Evolutionary conservation across 1,284 basidiomycete genomes (phyloP), one percentile per base, ranked within the genome.

Genomic region (Takashimella tepidaria): DNA sequence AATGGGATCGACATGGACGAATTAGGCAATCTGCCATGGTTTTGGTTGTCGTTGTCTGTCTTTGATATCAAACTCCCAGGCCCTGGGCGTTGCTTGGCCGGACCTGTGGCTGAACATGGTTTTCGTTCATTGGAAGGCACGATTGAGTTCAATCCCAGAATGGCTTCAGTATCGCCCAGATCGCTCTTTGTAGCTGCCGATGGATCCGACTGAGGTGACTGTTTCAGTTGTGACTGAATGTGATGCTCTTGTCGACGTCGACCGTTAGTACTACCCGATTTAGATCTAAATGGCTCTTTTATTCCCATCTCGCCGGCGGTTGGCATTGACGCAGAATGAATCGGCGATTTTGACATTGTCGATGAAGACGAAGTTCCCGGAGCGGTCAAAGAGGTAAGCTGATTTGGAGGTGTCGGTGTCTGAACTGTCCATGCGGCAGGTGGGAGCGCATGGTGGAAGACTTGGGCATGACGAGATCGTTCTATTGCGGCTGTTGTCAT

Each of bases 401-500:
- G 47, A 43, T 16, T 20, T 20, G 25, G 12, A 37, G 5, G 47
- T 25, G 1, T 20, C 8, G 21, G 20, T 22, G 51, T 40, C 20
- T 21, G 19, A 47, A 45, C 42, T n/a, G 44, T 27, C 55, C 55
- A 58, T 1, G 54, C 52, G 5, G 50, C 41, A 0, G 55, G 26
- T 4, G 57, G 57, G n/a, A 58, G 46, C 1, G 52, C 52, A 19
- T 20, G 55, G 46, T 59, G 59, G 47, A 49, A 59, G 19, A 61
- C 57, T 21, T 57, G 55, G 8, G 49, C 42, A 20, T 56, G 54
- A 3, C 56, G 49, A 16, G 47, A 45, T 26, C 53, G 52, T 21
- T 62, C 62, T 41, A 53, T 45, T 10, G 65, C 67, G 21, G 71
- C 70, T 8, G 62, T 58, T 2, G 63, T 61, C 71, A 75, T 75